Conservation (phyloP, 2,329 filamentous ascomycete genomes). For the Pestalotiopsis sp. region DNA sequence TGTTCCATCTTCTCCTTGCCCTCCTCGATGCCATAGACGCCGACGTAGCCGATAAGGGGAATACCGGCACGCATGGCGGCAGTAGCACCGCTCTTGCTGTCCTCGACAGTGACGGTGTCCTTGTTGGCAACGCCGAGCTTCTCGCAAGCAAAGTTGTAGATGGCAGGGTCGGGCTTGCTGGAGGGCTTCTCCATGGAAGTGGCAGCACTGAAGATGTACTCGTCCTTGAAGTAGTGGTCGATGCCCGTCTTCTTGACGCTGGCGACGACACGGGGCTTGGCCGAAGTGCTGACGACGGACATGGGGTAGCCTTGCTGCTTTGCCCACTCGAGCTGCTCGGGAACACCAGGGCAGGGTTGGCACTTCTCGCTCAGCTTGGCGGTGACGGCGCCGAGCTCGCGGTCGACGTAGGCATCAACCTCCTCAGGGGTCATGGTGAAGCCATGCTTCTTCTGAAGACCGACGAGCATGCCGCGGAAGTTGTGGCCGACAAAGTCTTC, state of each 20-base stretch:
- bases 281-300: constrained; percentile 72
- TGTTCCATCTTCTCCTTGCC: constrained; percentile 54
- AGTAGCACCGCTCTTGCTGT: constrained; percentile 72
- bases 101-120: constrained; percentile 72
- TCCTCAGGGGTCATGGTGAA: constrained; percentile 65
- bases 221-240: constrained; percentile 67
- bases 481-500: constrained; percentile 77
- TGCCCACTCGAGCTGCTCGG: constrained; percentile 61
- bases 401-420: constrained; percentile 65
- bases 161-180: constrained; percentile 75
- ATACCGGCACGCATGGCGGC: constrained; percentile 72
- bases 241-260: constrained; percentile 70
- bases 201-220: constrained; percentile 73
- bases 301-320: constrained; percentile 62
- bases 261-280: constrained; percentile 68
- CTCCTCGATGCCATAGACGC: constrained; percentile 49
- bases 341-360: constrained; percentile 61
- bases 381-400: constrained; percentile 72
- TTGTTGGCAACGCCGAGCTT: constrained; percentile 64
- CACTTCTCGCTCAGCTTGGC: constrained; percentile 66
- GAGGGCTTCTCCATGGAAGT: constrained; percentile 69
- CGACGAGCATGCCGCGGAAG: constrained; percentile 76
- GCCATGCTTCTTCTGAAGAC: constrained; percentile 68
- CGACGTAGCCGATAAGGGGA: constrained; percentile 73
- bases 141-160: constrained; percentile 72